Conservation (phyloP, 495 filamentous ascomycete species). For the Podospora pseudopauciseta region DNA sequence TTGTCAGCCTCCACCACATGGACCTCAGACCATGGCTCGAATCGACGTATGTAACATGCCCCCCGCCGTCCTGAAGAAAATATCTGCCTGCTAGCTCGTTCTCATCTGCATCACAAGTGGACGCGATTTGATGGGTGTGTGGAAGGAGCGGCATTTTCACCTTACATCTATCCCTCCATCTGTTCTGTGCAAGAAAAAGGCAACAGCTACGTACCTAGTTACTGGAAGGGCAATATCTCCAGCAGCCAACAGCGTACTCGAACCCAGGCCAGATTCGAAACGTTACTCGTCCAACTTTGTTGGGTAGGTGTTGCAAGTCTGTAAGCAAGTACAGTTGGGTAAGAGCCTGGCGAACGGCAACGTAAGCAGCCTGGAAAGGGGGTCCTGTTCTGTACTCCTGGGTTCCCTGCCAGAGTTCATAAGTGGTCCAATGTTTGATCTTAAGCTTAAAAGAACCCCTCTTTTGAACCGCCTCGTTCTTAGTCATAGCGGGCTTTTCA, state of each 20-base stretch:
- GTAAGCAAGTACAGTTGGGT: too few species aligned
- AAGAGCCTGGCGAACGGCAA: too few species aligned
- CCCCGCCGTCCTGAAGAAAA: background rate
- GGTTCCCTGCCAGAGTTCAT: background rate
- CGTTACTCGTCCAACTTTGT: too few species aligned
- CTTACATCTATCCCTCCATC: background rate
- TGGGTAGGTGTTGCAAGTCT: too few species aligned
- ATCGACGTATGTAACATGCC: background rate
- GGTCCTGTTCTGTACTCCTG: background rate
- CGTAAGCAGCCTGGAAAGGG: background rate
- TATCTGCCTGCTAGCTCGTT: background rate
- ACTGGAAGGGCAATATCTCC: background rate
- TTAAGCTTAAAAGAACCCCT: slow-evolving; percentile 8
- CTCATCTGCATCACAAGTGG: background rate
- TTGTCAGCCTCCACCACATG: background rate
- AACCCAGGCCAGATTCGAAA: too few species aligned
- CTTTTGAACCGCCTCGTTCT: background rate
- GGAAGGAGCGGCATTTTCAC: background rate
- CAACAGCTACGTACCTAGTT: background rate
- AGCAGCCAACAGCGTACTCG: background rate
- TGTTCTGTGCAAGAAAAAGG: background rate
- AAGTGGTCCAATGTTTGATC: slow-evolving; percentile 2
- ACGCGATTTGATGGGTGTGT: background rate
- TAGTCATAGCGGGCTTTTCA: slow-evolving; percentile 14
- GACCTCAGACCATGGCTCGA: background rate